Percentiles rank a stretch among this genome's conserved stretches.
phyloP scores from a whole-genome alignment of 225 moss, liverwort and hornwort species.

The Bryoerythrophyllum caledonicum region DNA sequence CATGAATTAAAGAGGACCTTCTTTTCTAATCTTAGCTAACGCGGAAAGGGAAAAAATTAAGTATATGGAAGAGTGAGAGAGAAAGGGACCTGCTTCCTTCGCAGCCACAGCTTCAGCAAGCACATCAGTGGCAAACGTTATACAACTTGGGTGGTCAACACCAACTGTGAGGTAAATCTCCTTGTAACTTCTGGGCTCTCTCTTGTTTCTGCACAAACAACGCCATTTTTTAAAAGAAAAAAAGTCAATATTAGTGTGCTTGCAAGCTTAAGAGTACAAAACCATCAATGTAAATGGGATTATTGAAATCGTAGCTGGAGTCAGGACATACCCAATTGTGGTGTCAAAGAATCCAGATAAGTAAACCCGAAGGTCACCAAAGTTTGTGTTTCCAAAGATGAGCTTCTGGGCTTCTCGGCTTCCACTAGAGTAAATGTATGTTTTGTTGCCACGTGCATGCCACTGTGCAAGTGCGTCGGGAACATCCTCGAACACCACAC shows the following conservation, averaged over 20 bases:
- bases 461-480: constrained; percentile 78
- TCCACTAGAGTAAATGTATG: constrained; percentile 97
- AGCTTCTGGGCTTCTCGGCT: constrained; percentile 97
- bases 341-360: constrained; percentile 97
- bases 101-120: constrained; percentile 93
- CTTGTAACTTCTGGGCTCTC: constrained; percentile 77
- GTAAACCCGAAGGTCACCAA: constrained; percentile 82
- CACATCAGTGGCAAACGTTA: constrained; percentile 94
- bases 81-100: constrained; percentile 70
- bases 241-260: background rate
- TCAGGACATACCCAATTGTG: constrained; percentile 69
- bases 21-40: background rate
- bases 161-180: constrained; percentile 90
- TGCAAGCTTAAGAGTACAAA: background rate
- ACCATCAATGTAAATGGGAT: background rate
- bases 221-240: too few species aligned
- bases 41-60: background rate
- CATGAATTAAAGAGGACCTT: background rate
- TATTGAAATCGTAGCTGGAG: too few species aligned
- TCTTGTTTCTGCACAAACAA: constrained; percentile 68
- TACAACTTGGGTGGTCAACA: constrained; percentile 78
- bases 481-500: constrained; percentile 85
- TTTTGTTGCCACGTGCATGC: constrained; percentile 70
- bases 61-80: background rate
- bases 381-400: constrained; percentile 85